Evolutionary conservation across 495 filamentous ascomycete genomes (phyloP).

Genomic region (Chaetomium cochliodes): DNA sequence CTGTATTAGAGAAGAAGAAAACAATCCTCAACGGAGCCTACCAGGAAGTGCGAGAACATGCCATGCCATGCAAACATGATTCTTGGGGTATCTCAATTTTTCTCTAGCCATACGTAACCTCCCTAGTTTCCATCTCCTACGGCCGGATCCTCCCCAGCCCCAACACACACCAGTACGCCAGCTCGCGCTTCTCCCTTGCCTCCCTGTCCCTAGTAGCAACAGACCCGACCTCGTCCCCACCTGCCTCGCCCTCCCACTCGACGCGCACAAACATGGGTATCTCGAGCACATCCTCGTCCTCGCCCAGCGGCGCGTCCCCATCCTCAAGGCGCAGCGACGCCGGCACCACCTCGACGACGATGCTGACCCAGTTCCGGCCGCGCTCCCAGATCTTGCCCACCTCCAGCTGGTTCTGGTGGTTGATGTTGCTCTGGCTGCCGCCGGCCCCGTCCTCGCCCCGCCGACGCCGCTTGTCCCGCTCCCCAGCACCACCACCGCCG

Average conservation of each 20-base stretch:
- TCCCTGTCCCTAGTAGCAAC: conserved; percentile 43
- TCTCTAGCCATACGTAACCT: neutral
- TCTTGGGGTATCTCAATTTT: conserved; percentile 13
- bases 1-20: neutral
- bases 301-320: conserved; percentile 41
- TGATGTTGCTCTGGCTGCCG: conserved; percentile 33
- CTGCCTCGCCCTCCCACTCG: conserved; percentile 83
- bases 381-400: conserved; percentile 94
- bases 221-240: conserved; percentile 59
- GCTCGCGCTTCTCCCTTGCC: conserved; percentile 60
- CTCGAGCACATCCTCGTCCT: conserved; percentile 89
- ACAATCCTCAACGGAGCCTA: neutral
- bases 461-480: conserved; percentile 36
- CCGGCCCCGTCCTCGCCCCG: conserved; percentile 40
- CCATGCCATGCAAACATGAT: too few species aligned
- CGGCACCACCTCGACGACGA: conserved; percentile 88
- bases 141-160: conserved; percentile 75
- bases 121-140: neutral
- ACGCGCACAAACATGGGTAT: conserved; percentile 90
- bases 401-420: conserved; percentile 62
- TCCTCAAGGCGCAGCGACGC: conserved; percentile 46
- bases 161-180: conserved; percentile 94
- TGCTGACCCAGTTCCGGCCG: conserved; percentile 90
- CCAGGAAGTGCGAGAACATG: neutral
- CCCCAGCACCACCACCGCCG: neutral